Percentiles rank a stretch among this genome's conserved stretches.
Conservation (phyloP, 2,329 filamentous ascomycete species). For the Cercospora sp. region DNA sequence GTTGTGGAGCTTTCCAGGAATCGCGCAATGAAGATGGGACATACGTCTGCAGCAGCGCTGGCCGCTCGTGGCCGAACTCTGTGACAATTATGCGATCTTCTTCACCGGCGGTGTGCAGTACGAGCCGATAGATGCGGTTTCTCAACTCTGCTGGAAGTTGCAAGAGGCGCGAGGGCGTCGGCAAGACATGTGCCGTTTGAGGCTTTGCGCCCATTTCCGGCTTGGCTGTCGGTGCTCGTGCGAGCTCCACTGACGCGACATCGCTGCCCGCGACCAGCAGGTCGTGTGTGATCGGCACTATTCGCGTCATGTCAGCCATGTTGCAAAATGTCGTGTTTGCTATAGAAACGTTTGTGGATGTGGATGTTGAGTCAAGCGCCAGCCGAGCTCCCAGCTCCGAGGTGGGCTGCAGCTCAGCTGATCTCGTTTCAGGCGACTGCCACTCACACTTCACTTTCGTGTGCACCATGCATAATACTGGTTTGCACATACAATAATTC, state of each 20-base stretch:
- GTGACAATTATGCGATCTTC: constrained; percentile 2
- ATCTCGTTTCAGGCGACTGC: not conserved
- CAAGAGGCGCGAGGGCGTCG: not conserved
- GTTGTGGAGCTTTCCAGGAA: not conserved
- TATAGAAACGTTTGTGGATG: not conserved
- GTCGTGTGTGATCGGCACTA: not conserved
- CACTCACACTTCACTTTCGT: not conserved
- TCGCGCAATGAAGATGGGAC: not conserved
- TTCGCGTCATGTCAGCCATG: not conserved
- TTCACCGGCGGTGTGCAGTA: not conserved
- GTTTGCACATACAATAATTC: not conserved
- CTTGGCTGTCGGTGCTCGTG: not conserved
- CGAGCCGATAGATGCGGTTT: constrained; percentile 22
- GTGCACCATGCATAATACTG: not conserved
- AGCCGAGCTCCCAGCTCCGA: not conserved
- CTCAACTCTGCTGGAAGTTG: constrained; percentile 25
- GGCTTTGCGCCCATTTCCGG: not conserved
- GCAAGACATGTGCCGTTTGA: not conserved
- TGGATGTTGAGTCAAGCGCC: not conserved
- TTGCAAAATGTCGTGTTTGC: not conserved
- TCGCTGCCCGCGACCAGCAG: not conserved
- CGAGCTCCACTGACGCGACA: not conserved
- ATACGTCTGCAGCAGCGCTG: constrained; percentile 2
- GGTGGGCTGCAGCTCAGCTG: constrained; percentile 2
- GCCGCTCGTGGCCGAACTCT: not conserved